Base-by-base conservation (phyloP, 768 basidiomycete species). In the Rickenella mellea region DNA sequence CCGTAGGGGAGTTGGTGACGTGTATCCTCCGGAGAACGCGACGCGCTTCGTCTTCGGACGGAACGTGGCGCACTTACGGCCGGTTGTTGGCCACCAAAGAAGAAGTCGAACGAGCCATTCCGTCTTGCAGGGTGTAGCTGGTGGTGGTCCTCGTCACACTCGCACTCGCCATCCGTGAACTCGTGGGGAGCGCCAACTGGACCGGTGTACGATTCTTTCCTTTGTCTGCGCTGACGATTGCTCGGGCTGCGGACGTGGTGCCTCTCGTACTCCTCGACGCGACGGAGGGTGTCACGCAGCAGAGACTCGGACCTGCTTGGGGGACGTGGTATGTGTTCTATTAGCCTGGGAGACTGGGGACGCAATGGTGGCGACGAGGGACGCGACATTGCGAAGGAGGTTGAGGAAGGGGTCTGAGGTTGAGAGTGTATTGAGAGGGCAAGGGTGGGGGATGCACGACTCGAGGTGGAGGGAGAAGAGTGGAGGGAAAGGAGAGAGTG, bases 281-380 rank as follows among this genome's bases (percentile, higher is more conserved):
- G 64, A 22, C 63, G 58, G 41, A 80, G 68, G 8, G 78, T 69
- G 47, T 78, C 69, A 39, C 77, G 64, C 38, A 80, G 64, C 35
- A 80, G 68, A 8, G 68, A 65, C 51, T 78, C 72, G 4, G 74
- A 76, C 42, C 74, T 66, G 27, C 71, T 71, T 0, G 73, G 61
- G 0, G 74, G 66, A 38, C 69, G 65, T 14, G 56, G 43, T 37
- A 57, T 55, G 6, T 36, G 33, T 10, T 36, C 33, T n/a, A n/a
- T n/a, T 8, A 22, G 3, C 19, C 33, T 17, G 6, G 33, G 33
- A 3, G 33, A 36, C 19, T 19, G 33, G 19, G 33, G 33, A 22
- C 33, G 33, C 6, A 17, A 22, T 11, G 19, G 19, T 36, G 33
- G 33, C 11, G 33, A 36, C 3, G 15, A 17, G 12, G 33, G 33